Evolutionary conservation across 2,329 filamentous ascomycete species (phyloP), one percentile per base, ranked within the genome.

Genomic region (Zelopaecilomyces penicillatus): DNA sequence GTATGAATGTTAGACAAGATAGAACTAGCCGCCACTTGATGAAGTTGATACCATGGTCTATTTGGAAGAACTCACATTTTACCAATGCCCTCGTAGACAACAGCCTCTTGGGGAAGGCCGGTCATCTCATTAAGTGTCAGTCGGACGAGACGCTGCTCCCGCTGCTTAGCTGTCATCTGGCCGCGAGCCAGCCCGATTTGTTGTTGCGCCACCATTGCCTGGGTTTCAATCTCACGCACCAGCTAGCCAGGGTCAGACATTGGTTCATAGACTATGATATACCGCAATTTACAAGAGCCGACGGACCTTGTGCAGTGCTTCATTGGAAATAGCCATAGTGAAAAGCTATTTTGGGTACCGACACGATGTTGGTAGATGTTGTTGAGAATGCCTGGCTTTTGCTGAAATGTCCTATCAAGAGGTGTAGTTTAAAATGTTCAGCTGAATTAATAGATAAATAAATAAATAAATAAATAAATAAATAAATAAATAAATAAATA

Each of bases 31-130:
- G 33, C 49, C 42, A 43, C 34, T 37, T 43, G 35, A 11, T 30
- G 42, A 49, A 42, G 43, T 41, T 31, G 30, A 10, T 12, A n/a
- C 27, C 9, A n/a, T 12, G 39, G n/a, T 29, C 12, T 9, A 35
- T 31, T 27, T 30, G 10, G 30, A 29, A 33, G 30, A 43, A 68
- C 82, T 58, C 66, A 96, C 93, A 98, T 97, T 70, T 97, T 98
- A 42, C 93, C 93, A 8, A 97, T 85, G 5, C 91, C 91, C 67
- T 97, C 91, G 58, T 97, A 98, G 29, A 95, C 80, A 30, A 83
- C 83, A 0, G 88, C 93, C 39, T 83, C 78, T 12, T 76, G 63
- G 4, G 89, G 84, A 49, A 98, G 68, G 5, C 79, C 75, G n/a
- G 80, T 77, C 41, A 97, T 74, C 66, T 98, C 93, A 52, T 77